Evolutionary conservation across 768 basidiomycete genomes (phyloP).

Genomic region (Boletales sp.): DNA sequence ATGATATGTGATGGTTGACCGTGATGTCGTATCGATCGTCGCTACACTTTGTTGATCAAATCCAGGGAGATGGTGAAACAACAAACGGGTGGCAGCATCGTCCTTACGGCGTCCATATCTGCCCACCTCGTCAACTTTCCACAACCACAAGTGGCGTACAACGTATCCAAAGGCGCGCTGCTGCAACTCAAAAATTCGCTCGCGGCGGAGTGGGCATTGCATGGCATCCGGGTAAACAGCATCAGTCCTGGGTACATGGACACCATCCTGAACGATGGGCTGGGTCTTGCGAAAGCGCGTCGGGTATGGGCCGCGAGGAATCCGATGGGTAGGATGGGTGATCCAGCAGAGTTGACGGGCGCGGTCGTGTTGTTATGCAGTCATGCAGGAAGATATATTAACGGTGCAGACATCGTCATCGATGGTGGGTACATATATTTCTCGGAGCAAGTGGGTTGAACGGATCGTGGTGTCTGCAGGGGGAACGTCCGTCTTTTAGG

Average conservation of each 20-base stretch:
- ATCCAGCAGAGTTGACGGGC: slow-evolving; percentile 38
- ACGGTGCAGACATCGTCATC: slow-evolving; percentile 39
- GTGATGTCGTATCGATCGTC: not conserved
- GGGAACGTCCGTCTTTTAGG: slow-evolving; percentile 21
- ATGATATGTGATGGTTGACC: no score
- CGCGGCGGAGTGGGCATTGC: slow-evolving; percentile 39
- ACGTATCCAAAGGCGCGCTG: slow-evolving; percentile 41
- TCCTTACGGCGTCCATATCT: slow-evolving; percentile 43
- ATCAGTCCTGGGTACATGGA: slow-evolving; percentile 45
- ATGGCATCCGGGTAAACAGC: slow-evolving; percentile 42
- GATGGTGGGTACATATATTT: slow-evolving; percentile 34
- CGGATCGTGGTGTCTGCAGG: slow-evolving; percentile 8
- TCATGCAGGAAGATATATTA: slow-evolving; percentile 41
- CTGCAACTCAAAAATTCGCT: slow-evolving; percentile 38
- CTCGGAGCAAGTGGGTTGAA: not conserved
- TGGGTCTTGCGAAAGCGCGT: slow-evolving; percentile 29
- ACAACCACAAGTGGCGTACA: slow-evolving; percentile 39
- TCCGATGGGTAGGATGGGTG: slow-evolving; percentile 43
- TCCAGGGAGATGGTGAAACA: slow-evolving; percentile 41
- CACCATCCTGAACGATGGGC: slow-evolving; percentile 38
- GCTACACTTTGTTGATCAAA: not conserved
- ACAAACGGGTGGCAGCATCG: slow-evolving; percentile 37
- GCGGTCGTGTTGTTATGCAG: slow-evolving; percentile 40
- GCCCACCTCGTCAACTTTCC: slow-evolving; percentile 41
- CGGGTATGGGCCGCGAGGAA: slow-evolving; percentile 37